A percentile compares a stretch with the other conserved stretches of the same genome.
Conservation (phyloP, 2,329 filamentous ascomycete genomes). For the Diaporthe caulivora region DNA sequence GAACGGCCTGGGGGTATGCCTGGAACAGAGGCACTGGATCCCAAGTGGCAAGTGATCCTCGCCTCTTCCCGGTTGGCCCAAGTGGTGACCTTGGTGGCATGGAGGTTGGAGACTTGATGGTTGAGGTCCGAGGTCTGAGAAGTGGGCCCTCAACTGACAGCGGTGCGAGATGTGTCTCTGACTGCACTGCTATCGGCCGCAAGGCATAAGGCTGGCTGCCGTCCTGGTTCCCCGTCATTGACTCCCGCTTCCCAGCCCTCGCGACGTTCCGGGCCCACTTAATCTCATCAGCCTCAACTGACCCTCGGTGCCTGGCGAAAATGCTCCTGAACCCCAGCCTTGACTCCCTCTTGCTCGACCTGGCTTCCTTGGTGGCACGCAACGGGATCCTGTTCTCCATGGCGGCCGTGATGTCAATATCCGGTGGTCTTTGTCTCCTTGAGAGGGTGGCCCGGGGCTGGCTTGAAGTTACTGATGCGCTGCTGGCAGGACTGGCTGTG, state of each 20-base stretch:
- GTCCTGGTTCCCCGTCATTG: constrained; percentile 12
- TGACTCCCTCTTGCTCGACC: constrained; percentile 62
- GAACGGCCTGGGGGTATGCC: constrained; percentile 86
- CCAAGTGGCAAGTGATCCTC: constrained; percentile 62
- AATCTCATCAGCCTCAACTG: constrained; percentile 50
- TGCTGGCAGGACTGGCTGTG: neutral
- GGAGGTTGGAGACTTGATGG: constrained; percentile 33
- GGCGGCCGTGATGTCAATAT: constrained; percentile 47
- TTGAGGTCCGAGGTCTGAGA: constrained; percentile 29
- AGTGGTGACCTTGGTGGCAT: constrained; percentile 40
- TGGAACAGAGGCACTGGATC: constrained; percentile 84
- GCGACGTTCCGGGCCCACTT: constrained; percentile 18
- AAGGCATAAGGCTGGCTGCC: constrained; percentile 32
- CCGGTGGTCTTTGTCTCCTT: constrained; percentile 55
- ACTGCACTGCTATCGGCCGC: constrained; percentile 26
- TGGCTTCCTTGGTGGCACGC: constrained; percentile 53
- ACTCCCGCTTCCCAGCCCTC: constrained; percentile 26
- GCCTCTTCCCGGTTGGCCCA: constrained; percentile 34
- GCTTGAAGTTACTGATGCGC: constrained; percentile 17
- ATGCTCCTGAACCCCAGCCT: constrained; percentile 64
- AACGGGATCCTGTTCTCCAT: constrained; percentile 57
- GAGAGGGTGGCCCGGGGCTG: constrained; percentile 41
- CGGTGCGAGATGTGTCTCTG: constrained; percentile 35
- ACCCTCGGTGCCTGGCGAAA: constrained; percentile 60
- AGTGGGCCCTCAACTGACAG: constrained; percentile 1